Evolutionary conservation across 1,139 yeast species (phyloP).

Genomic region (Barnettozyma hawaiiensis): DNA sequence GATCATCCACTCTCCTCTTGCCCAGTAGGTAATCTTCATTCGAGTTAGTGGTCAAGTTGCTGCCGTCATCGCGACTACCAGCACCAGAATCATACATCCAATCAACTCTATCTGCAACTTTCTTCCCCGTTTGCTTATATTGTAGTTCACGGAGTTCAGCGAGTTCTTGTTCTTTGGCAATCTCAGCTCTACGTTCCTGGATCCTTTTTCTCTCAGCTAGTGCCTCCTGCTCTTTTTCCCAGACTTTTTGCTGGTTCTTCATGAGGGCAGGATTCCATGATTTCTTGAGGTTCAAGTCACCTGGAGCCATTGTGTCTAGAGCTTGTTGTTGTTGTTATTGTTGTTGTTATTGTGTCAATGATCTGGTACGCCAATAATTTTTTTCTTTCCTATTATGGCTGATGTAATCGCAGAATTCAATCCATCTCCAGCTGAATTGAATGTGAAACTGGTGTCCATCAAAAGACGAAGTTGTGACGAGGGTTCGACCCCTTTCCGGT

Average conservation of each 20-base stretch:
- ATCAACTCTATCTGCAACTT: slow-evolving; percentile 48
- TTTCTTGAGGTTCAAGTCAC: slow-evolving; percentile 82
- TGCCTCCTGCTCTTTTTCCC: slow-evolving; percentile 78
- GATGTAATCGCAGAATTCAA: too few species aligned
- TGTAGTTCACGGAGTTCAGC: slow-evolving; percentile 53
- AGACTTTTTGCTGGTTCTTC: slow-evolving; percentile 80
- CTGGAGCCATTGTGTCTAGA: slow-evolving; percentile 44
- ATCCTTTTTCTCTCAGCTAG: slow-evolving; percentile 64
- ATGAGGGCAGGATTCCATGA: slow-evolving; percentile 93
- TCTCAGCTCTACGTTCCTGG: slow-evolving; percentile 59
- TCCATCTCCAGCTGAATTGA: too few species aligned
- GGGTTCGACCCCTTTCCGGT: too few species aligned
- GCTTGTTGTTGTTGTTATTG: not conserved
- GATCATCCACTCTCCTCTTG: slow-evolving; percentile 39
- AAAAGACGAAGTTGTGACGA: too few species aligned
- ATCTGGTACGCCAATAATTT: not conserved
- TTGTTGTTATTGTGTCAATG: not conserved
- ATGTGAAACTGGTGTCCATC: too few species aligned
- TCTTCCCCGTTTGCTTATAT: slow-evolving; percentile 38
- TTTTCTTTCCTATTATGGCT: not conserved
- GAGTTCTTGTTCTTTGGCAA: slow-evolving; percentile 58
- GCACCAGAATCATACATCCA: slow-evolving; percentile 79
- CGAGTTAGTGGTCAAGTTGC: slow-evolving; percentile 25
- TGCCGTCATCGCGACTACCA: slow-evolving; percentile 23
- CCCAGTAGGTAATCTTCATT: slow-evolving; percentile 48